Conservation (phyloP, 192 early-diverging fungal species). For the Lunasporangiospora selenospora region DNA sequence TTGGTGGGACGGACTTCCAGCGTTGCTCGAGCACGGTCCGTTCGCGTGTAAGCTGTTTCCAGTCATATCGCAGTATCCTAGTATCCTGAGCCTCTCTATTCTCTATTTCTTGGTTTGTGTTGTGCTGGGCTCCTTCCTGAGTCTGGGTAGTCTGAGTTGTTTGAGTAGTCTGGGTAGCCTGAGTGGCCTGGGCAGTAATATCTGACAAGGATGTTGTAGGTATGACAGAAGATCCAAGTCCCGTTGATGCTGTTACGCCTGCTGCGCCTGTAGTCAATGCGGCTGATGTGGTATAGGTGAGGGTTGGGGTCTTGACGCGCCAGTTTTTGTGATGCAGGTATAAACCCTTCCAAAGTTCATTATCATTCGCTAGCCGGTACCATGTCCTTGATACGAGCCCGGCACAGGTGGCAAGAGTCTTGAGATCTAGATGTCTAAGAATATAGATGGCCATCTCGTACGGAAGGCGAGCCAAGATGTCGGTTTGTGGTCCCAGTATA, state of each 20-base stretch:
- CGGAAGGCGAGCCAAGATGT: constrained; percentile 71
- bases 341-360: constrained; percentile 72
- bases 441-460: constrained; percentile 75
- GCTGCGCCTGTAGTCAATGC: too few species aligned
- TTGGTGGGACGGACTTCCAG: constrained; percentile 58
- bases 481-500: constrained; percentile 44
- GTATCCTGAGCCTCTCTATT: too few species aligned
- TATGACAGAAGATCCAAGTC: too few species aligned
- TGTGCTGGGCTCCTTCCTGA: neutral
- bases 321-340: constrained; percentile 60
- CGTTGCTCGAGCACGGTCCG: constrained; percentile 61
- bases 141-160: neutral
- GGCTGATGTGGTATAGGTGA: neutral
- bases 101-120: neutral
- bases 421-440: constrained; percentile 62
- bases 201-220: too few species aligned
- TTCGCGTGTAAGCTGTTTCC: constrained; percentile 76
- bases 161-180: too few species aligned
- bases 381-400: constrained; percentile 71
- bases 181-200: too few species aligned
- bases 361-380: constrained; percentile 69
- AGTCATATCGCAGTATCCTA: constrained; percentile 47
- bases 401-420: constrained; percentile 58
- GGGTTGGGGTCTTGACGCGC: constrained; percentile 45
- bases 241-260: too few species aligned